A percentile compares a stretch with the other conserved stretches of the same genome.
Evolutionary conservation across 2,329 filamentous ascomycete species (phyloP).

Genomic region (Monilinia vaccinii-corymbosi): DNA sequence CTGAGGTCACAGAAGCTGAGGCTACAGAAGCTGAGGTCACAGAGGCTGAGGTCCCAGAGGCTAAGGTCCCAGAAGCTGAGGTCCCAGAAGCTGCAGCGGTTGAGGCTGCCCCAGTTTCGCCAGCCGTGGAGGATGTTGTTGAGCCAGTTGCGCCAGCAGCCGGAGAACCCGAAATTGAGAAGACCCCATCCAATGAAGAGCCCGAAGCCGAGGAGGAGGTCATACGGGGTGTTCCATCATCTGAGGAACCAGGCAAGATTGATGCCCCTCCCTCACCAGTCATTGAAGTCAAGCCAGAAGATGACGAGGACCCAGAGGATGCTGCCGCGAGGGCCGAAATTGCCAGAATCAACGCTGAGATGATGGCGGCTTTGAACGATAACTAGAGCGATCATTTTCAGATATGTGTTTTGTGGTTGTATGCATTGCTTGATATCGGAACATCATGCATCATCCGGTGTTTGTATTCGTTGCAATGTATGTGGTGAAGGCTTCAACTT

Average conservation of each 20-base stretch:
- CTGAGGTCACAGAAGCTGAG: too few relatives aligned
- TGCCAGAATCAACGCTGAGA: slow-evolving; percentile 22
- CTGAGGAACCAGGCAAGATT: not conserved
- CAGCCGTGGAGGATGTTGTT: not conserved
- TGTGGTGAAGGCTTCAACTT: not conserved
- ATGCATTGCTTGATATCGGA: not conserved
- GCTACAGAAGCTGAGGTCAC: too few relatives aligned
- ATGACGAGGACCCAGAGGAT: slow-evolving; percentile 20
- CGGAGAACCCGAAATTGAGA: not conserved
- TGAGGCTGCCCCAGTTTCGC: not conserved
- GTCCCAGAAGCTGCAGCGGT: not conserved
- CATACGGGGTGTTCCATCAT: not conserved
- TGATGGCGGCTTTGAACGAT: slow-evolving; percentile 15
- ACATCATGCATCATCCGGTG: not conserved
- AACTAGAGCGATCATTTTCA: not conserved
- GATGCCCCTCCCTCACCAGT: not conserved
- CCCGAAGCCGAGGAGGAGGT: not conserved
- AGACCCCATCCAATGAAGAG: not conserved
- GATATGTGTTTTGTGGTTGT: not conserved
- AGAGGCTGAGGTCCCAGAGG: too few relatives aligned
- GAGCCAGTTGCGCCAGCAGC: not conserved
- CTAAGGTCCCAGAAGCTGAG: too few relatives aligned
- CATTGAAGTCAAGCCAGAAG: not conserved
- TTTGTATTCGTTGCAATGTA: not conserved
- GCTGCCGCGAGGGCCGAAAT: slow-evolving; percentile 22